Base-by-base conservation (phyloP, 169 alveolate genomes). In the Plasmodium gonderi region DNA sequence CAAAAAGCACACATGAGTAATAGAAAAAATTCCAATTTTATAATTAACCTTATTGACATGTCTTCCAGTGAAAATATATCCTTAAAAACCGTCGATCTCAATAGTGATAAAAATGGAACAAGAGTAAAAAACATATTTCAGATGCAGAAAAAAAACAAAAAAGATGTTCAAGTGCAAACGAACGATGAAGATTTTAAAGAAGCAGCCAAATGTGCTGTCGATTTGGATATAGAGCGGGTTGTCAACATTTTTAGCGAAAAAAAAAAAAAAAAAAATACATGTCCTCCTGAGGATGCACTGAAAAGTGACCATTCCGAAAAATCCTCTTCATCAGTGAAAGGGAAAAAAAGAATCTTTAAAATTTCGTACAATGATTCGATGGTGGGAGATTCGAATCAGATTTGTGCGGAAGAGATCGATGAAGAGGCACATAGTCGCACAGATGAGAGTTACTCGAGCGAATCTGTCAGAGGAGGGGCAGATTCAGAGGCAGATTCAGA, bases 151-250 rank as follows among this genome's bases (percentile, higher is more conserved):
- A 74, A 51, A 26, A 26, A 5, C 2, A 7, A 20, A 9, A 83
- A 83, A 36, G 92, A 83, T 83, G 92, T 74, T 0, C 83, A 83
- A 42, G 92, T 83, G 17, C 92, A 83, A 72, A 83, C 92, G 4
- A 72, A 83, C 14, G 54, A 72, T 0, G 92, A 45, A 7, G 92
- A 83, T n/a, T 45, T 68, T 11, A 36, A 47, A 60, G 26, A 47
- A 14, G 1, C 6, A 23, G 42, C 75, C 0, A 9, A 4, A 26
- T 23, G 64, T 17, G 33, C 3, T 36, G 12, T 49, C 1, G 92
- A 83, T 36, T 69, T 80, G 29, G 82, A 83, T 49, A 33, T 83
- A 31, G 83, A 68, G 29, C 75, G 33, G 0, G 75, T 83, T 14
- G 1, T 69, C 8, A 31, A 76, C 12, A 83, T 83, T 9, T 40